Base-by-base conservation (phyloP, 306 rosid genomes). In the Vigna reflexopilosa region DNA sequence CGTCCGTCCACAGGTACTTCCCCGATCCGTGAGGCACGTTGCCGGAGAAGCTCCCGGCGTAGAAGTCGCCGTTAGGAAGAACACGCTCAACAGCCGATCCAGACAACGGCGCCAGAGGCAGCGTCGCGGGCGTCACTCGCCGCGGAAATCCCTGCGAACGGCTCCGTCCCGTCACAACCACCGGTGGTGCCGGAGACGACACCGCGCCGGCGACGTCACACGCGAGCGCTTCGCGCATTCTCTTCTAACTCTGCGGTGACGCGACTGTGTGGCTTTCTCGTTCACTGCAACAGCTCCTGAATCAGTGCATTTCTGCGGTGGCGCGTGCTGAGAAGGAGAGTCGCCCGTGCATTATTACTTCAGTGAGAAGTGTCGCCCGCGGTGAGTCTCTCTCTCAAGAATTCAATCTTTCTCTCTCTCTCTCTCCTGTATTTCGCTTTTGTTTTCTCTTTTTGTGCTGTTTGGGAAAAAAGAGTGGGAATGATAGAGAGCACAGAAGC, bases 31-130 rank as follows among this genome's bases (percentile, higher is more conserved):
- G 85, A 0, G 99, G 99, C 11, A 80, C 90, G 57, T 66, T 83
- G 0, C 94, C 91, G n/a, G 91, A 85, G 85, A 93, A 96, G 72
- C 91, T 87, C 17, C 99, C 99, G 71, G 82, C 74, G 86, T 96
- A 96, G 82, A 90, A 93, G 87, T 96, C 98, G 32, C 98, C 99
- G 87, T 96, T 96, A 0, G 97, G 93, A 0, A 96, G 86, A 9
- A 77, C 80, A 83, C 85, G 88, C 87, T 96, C 92, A 1, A 84
- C 86, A 2, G 44, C 55, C 20, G 78, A 82, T 50, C 83, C 82
- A 40, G 15, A 17, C 9, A 73, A 30, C 6, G 86, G 42, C 0
- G 70, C 40, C 13, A 58, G 57, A 2, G 89, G 47, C 1, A 83
- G 30, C 7, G 84, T 63, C 2, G 97, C 86, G 0, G 99, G 99